Base-by-base conservation (phyloP, 495 filamentous ascomycete genomes). In the Penicillium dipodomyicola region DNA sequence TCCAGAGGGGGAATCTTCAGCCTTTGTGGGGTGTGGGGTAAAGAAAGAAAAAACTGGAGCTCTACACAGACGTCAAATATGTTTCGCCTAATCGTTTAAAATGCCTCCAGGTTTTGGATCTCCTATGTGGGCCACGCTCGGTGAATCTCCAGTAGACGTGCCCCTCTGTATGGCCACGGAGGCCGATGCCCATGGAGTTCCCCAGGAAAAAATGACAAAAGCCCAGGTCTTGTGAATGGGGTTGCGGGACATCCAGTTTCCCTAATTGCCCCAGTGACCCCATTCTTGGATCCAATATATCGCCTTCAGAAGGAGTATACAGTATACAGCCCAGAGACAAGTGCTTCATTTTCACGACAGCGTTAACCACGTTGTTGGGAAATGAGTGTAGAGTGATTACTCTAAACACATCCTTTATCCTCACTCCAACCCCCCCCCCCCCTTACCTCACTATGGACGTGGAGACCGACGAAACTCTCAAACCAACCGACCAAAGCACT, bases 401-500 rank as follows among this genome's bases (percentile, higher is more conserved):
- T 22, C 23, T 5, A 22, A 29, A 23, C 9, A 12, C 54, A 37
- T 35, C n/a, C 19, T 25, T 10, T 33, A 11, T 15, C 33, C 33
- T 20, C 9, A 5, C 5, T 23, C 45, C 0, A 12, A 8, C 6
- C 20, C 4, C 25, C 51, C 10, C 6, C 20, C 4, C 25, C 51
- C 10, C 27, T 7, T 39, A 33, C 49, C 44, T 30, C 27, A 6
- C 15, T 1, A 74, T 72, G 67, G 73, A 76, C 58, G 25, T 62
- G 57, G 69, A 73, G 65, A 51, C 48, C 27, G 65, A 72, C n/a
- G 44, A 56, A 19, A 51, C 59, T 1, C 25, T 67, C 49, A 75
- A 75, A 60, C 71, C 70, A 44, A 61, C 52, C 57, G 72, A 73
- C 40, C 65, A 72, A 59, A 65, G 62, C 44, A 65, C 69, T 45